Evolutionary conservation across 805 yeast species (phyloP).

Genomic region (Saccharomyces paradoxus): DNA sequence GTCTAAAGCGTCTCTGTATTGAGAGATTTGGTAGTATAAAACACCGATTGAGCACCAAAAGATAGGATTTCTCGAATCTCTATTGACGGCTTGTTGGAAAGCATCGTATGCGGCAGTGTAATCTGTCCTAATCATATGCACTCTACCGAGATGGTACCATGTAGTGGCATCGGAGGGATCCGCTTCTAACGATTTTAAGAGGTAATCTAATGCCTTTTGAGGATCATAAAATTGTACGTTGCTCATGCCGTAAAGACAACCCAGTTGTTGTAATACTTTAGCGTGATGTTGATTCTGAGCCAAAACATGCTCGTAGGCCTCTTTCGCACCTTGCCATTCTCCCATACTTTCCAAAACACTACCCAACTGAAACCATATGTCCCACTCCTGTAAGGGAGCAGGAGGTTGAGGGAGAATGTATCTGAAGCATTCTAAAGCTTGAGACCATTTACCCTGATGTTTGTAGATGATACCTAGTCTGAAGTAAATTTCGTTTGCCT

Average conservation of each 20-base stretch:
- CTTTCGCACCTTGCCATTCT: conserved; percentile 85
- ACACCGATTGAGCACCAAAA: conserved; percentile 98
- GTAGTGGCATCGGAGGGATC: conserved; percentile 90
- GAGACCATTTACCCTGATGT: conserved; percentile 79
- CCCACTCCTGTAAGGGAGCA: conserved; percentile 89
- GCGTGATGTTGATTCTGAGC: conserved; percentile 89
- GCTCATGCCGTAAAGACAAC: conserved; percentile 73
- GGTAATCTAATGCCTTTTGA: conserved; percentile 70
- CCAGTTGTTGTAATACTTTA: conserved; percentile 90
- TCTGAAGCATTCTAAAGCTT: conserved; percentile 89
- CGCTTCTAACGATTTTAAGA: conserved; percentile 80
- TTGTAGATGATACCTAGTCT: conserved; percentile 93
- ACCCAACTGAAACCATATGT: conserved; percentile 98
- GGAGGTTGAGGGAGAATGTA: conserved; percentile 89
- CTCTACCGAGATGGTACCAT: conserved; percentile 95
- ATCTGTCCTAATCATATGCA: conserved; percentile 92
- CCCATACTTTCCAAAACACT: conserved; percentile 89
- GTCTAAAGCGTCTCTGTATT: conserved; percentile 92
- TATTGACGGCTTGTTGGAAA: conserved; percentile 95
- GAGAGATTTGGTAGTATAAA: conserved; percentile 89
- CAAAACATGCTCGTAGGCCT: conserved; percentile 89
- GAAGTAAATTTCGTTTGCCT: conserved; percentile 93
- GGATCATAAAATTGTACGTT: conserved; percentile 67
- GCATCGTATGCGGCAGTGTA: conserved; percentile 96
- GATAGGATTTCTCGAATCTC: conserved; percentile 94